Base-by-base conservation (phyloP, 2,329 filamentous ascomycete species). In the Colletotrichum graminicola region DNA sequence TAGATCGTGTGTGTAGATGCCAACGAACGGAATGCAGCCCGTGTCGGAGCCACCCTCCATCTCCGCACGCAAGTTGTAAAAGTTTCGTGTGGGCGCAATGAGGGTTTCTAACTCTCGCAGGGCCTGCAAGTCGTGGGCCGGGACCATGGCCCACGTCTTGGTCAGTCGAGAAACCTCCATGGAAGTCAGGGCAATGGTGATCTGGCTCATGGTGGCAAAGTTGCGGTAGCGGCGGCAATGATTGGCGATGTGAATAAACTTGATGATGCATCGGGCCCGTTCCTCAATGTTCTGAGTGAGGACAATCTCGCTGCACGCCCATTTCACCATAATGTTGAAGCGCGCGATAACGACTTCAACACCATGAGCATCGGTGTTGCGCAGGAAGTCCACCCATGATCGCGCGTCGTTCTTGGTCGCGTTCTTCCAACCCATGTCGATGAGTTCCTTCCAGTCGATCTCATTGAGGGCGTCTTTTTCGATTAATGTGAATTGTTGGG, bases 311-410 rank as follows among this genome's bases (percentile, higher is more conserved):
- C 93, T 95, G 36, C 94, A 88, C 36, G 90, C 91, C 93, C 93
- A 96, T 79, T 95, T 95, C 73, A 95, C 93, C 84, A 95, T 93
- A 74, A 96, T 89, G 79, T 96, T 96, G 84, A 96, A 96, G 60
- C 93, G 91, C 11, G 93, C 92, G 79, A 95, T 93, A 59, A 95
- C 93, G 29, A 96, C 91, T 77, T 95, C 93, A 47, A 96, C 92
- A 18, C 93, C 93, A 65, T 88, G 89, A 2, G 92, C 91, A 75
- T 93, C 90, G 54, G 91, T 88, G 61, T 91, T 90, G 63, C 91
- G 89, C 51, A 95, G 84, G 77, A 94, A 95, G 54, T 94, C 91
- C 14, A 95, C 93, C 93, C 93, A 96, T 29, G 94, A 93, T 64
- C 90, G 88, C 45, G 90, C 88, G 72, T 91, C 85, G 61, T 87